Conservation (phyloP, 495 filamentous ascomycete species). For the Pyrenula massariospora region DNA sequence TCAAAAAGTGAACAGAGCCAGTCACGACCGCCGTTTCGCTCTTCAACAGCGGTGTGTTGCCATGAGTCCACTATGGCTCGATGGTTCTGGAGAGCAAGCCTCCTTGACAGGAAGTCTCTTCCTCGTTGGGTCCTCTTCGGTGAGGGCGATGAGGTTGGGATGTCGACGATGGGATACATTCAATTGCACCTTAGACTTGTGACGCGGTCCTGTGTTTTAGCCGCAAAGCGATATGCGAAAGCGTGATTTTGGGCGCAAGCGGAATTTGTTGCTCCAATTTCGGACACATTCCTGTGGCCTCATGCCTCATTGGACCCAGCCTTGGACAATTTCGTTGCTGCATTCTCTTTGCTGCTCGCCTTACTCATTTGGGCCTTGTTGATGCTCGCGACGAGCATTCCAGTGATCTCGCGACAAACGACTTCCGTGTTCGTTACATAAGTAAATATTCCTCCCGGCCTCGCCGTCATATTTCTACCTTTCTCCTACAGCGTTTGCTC, state of each 20-base stretch:
- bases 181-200: conserved; percentile 4
- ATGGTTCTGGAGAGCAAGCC: conserved; percentile 45
- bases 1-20: conserved; percentile 46
- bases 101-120: conserved; percentile 58
- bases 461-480: neutral
- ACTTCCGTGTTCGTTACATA: neutral
- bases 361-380: neutral
- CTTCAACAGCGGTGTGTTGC: conserved; percentile 49
- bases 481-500: neutral
- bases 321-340: neutral
- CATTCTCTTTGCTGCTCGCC: neutral
- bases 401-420: neutral
- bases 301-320: neutral
- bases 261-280: neutral
- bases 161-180: conserved; percentile 59
- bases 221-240: no score
- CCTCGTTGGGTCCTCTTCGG: conserved; percentile 50
- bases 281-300: neutral
- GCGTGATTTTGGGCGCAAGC: no score
- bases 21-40: conserved; percentile 54
- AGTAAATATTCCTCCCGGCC: neutral
- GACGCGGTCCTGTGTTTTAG: no score
- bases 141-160: conserved; percentile 54
- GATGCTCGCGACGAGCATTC: neutral
- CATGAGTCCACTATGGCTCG: conserved; percentile 34